Conservation (phyloP, 2,329 filamentous ascomycete species). For the Apiospora phragmitis region DNA sequence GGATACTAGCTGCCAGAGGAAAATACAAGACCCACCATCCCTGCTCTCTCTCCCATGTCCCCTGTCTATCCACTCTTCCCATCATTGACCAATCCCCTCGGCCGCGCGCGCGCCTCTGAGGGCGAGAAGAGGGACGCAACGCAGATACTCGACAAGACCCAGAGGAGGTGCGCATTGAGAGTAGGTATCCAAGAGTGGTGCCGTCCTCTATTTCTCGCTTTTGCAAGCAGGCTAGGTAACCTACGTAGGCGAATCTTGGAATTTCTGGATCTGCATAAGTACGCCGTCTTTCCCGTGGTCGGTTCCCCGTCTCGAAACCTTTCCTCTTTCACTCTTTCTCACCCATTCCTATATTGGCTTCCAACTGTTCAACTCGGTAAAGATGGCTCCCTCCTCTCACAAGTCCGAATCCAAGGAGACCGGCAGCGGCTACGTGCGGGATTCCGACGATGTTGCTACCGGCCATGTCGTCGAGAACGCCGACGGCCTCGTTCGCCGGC, state of each 20-base stretch:
- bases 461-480: constrained; percentile 17
- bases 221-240: background rate
- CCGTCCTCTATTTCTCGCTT: background rate
- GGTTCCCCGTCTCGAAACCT: background rate
- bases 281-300: background rate
- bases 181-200: background rate
- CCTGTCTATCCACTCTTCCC: background rate
- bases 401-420: constrained; percentile 1
- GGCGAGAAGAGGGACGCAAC: background rate
- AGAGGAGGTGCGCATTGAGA: background rate
- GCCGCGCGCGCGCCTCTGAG: background rate
- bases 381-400: background rate
- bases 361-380: background rate
- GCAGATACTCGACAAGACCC: background rate
- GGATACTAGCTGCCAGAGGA: constrained; percentile 8
- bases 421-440: background rate
- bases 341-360: background rate
- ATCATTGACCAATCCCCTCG: background rate
- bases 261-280: constrained; percentile 2
- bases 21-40: background rate
- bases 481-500: constrained; percentile 39
- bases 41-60: background rate
- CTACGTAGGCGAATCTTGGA: constrained; percentile 2
- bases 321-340: background rate
- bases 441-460: constrained; percentile 3